phyloP scores from a whole-genome alignment of 2,329 filamentous ascomycete species.

The Alternaria hordeiaustralica region DNA sequence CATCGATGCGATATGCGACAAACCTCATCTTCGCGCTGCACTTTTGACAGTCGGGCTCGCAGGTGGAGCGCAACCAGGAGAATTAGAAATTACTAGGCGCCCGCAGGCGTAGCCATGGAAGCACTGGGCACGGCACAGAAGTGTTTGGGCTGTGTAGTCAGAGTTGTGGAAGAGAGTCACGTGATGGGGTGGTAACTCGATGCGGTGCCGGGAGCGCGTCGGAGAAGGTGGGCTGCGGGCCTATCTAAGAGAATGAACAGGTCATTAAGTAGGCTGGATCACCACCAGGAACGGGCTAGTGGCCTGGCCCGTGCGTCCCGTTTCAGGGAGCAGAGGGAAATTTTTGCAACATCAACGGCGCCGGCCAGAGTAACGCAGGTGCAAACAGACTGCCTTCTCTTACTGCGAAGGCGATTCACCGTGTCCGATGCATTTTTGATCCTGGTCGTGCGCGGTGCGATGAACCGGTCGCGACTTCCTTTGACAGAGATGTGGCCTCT shows the following conservation, averaged over 20 bases:
- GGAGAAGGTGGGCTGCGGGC: conserved; percentile 40
- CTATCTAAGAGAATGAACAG: conserved; percentile 33
- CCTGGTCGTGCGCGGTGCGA: background rate
- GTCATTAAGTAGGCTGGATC: conserved; percentile 25
- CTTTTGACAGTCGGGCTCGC: conserved; percentile 11
- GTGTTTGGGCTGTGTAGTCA: background rate
- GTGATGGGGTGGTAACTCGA: conserved; percentile 32
- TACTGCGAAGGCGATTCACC: background rate
- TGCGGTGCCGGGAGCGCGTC: conserved; percentile 35
- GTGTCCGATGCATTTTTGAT: background rate
- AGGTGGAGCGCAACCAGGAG: conserved; percentile 11
- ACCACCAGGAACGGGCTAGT: conserved; percentile 25
- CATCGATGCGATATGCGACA: conserved; percentile 21
- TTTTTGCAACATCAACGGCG: conserved; percentile 35
- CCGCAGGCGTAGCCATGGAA: conserved; percentile 32
- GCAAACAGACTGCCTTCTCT: background rate
- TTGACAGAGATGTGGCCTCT: conserved; percentile 25
- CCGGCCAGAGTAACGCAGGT: conserved; percentile 14
- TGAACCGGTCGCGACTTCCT: conserved; percentile 20
- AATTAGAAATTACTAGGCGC: conserved; percentile 38
- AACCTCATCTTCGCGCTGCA: conserved; percentile 38
- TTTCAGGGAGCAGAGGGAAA: conserved; percentile 39
- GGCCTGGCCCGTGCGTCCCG: conserved; percentile 25
- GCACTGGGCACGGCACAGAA: conserved; percentile 4
- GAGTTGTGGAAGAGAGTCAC: conserved; percentile 21